A percentile compares a stretch with the other conserved stretches of the same genome.
Conservation (phyloP, 306 rosid genomes). For the Mimosa bimucronata region DNA sequence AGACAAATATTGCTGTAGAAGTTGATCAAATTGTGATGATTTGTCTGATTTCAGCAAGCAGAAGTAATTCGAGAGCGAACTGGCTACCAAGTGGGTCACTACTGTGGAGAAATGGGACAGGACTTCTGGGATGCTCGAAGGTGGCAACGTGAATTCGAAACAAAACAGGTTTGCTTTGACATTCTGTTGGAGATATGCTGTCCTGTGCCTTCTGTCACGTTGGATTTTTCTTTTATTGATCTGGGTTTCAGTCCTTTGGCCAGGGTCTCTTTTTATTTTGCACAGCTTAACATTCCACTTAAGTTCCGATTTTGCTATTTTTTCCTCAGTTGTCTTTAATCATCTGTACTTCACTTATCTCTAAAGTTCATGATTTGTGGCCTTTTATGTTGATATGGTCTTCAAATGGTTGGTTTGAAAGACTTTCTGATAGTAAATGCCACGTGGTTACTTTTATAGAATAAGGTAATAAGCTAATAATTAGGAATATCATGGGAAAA, state of each 20-base stretch:
- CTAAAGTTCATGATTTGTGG: constrained; percentile 8
- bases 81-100: constrained; percentile 93
- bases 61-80: constrained; percentile 97
- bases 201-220: constrained; percentile 23
- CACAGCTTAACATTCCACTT: constrained; percentile 11
- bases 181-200: constrained; percentile 28
- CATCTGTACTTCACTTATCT: not conserved
- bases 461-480: too few relatives aligned
- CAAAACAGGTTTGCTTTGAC: constrained; percentile 67
- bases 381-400: not conserved
- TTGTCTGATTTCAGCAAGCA: constrained; percentile 81
- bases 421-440: constrained; percentile 16
- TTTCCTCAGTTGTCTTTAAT: not conserved
- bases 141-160: constrained; percentile 94
- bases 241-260: not conserved
- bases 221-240: constrained; percentile 20
- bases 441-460: not conserved
- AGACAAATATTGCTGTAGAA: constrained; percentile 16
- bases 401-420: constrained; percentile 18
- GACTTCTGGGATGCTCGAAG: constrained; percentile 98
- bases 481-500: not conserved
- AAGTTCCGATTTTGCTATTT: constrained; percentile 5
- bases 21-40: constrained; percentile 23
- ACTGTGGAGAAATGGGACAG: constrained; percentile 99
- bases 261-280: constrained; percentile 10